These are phyloP conservation scores for Gautieria morchelliformis DNA, from an alignment of 768 basidiomycete genomes.

Conservation along the genomic window DNA sequence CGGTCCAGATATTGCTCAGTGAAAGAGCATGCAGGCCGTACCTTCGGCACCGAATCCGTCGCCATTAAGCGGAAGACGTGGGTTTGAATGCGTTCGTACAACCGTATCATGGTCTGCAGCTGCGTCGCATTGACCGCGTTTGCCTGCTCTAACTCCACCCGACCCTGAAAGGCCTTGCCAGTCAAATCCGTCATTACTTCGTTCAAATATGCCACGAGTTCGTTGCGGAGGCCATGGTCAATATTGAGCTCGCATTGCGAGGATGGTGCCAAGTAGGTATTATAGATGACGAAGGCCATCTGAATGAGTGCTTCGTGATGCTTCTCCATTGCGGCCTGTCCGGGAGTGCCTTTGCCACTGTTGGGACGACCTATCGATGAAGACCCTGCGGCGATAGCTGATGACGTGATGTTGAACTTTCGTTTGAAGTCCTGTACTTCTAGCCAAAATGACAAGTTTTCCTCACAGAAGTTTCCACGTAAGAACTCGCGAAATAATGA, in stretches of 20 bases:
- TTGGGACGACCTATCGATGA: conserved; percentile 21
- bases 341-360: conserved; percentile 40
- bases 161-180: conserved; percentile 70
- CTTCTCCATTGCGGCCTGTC: conserved; percentile 87
- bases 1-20: neutral
- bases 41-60: conserved; percentile 98
- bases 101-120: conserved; percentile 81
- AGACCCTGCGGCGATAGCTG: conserved; percentile 53
- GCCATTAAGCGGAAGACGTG: conserved; percentile 98
- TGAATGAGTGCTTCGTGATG: conserved; percentile 94
- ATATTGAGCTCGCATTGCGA: conserved; percentile 97
- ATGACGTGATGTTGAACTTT: conserved; percentile 92
- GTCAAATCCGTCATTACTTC: conserved; percentile 75
- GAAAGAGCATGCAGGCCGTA: conserved; percentile 22
- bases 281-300: conserved; percentile 89
- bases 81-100: conserved; percentile 94
- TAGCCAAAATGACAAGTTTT: conserved; percentile 95
- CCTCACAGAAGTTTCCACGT: conserved; percentile 92
- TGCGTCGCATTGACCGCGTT: conserved; percentile 89
- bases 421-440: conserved; percentile 97
- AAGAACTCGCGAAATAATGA: conserved; percentile 92
- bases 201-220: conserved; percentile 86
- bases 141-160: conserved; percentile 74
- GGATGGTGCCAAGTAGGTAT: conserved; percentile 91
- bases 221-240: conserved; percentile 91